Percentiles rank a stretch among this genome's conserved stretches.
Conservation (phyloP, 352 stramenopile genomes). For the Globisporangium iwayamae region DNA sequence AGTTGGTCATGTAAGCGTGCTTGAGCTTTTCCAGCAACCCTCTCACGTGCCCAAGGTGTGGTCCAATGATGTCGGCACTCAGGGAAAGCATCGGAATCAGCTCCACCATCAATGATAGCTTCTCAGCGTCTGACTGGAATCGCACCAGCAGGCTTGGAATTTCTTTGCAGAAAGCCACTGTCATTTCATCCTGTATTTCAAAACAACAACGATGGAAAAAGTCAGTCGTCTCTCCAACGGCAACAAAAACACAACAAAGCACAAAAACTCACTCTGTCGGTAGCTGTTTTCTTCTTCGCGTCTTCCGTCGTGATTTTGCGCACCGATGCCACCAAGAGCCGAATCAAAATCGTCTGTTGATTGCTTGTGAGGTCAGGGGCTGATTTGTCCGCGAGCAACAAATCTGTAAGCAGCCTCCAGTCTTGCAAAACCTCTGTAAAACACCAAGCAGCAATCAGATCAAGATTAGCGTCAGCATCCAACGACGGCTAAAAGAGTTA, state of each 20-base stretch:
- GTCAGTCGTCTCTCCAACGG: neutral
- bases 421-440: slow-evolving; percentile 74
- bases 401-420: slow-evolving; percentile 70
- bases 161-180: slow-evolving; percentile 76
- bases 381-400: slow-evolving; percentile 80
- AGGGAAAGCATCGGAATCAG: slow-evolving; percentile 71
- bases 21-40: slow-evolving; percentile 75
- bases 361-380: slow-evolving; percentile 73
- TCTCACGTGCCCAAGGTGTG: slow-evolving; percentile 67
- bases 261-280: slow-evolving; percentile 40
- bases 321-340: slow-evolving; percentile 65
- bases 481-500: neutral
- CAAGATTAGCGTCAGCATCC: slow-evolving; percentile 7
- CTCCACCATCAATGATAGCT: slow-evolving; percentile 68
- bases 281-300: slow-evolving; percentile 46
- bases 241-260: neutral
- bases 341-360: slow-evolving; percentile 77
- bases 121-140: slow-evolving; percentile 80
- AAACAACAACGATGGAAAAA: neutral
- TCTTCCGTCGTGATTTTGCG: slow-evolving; percentile 47
- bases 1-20: slow-evolving; percentile 61
- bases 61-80: slow-evolving; percentile 55
- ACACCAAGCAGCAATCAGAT: slow-evolving; percentile 15
- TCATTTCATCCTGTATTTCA: slow-evolving; percentile 63
- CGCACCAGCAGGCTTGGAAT: slow-evolving; percentile 68